Evolutionary conservation across 2,329 filamentous ascomycete species (phyloP).

Genomic region (Lecanosticta acicola): DNA sequence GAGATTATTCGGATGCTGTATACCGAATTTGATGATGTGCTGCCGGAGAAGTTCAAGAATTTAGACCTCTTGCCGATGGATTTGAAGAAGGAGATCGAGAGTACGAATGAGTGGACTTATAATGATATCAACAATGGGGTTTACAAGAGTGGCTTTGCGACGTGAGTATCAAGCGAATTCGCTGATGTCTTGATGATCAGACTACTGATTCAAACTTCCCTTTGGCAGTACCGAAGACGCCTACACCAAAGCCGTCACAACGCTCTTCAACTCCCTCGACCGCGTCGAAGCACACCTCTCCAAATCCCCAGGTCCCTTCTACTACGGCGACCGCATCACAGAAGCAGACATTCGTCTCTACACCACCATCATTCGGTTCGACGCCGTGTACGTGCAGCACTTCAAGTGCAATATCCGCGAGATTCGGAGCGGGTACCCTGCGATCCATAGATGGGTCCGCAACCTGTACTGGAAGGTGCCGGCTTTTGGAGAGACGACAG

Average conservation of each 20-base stretch:
- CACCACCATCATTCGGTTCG: constrained; percentile 59
- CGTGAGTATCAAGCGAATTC: constrained; percentile 18
- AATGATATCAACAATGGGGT: constrained; percentile 49
- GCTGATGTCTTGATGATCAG: constrained; percentile 2
- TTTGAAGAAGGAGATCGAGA: constrained; percentile 43
- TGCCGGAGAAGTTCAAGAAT: constrained; percentile 40
- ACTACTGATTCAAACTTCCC: too few species aligned
- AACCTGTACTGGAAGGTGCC: constrained; percentile 76
- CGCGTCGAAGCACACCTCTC: constrained; percentile 42
- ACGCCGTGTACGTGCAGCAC: constrained; percentile 51
- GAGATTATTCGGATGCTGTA: constrained; percentile 92
- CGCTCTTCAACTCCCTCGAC: constrained; percentile 46
- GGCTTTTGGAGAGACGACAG: constrained; percentile 75
- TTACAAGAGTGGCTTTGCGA: constrained; percentile 50
- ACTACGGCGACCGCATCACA: constrained; percentile 43
- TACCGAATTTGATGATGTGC: constrained; percentile 63
- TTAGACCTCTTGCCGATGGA: constrained; percentile 43
- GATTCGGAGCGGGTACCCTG: constrained; percentile 77
- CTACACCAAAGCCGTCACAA: constrained; percentile 42
- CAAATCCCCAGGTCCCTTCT: constrained; percentile 41
- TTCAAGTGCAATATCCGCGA: constrained; percentile 79
- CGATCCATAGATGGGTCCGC: constrained; percentile 73
- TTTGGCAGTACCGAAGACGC: constrained; percentile 42
- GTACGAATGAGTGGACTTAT: constrained; percentile 49
- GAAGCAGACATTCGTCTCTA: constrained; percentile 49